Conservation (phyloP, 371 early-diverging fungal species). For the Encephalitozoon cuniculi region DNA sequence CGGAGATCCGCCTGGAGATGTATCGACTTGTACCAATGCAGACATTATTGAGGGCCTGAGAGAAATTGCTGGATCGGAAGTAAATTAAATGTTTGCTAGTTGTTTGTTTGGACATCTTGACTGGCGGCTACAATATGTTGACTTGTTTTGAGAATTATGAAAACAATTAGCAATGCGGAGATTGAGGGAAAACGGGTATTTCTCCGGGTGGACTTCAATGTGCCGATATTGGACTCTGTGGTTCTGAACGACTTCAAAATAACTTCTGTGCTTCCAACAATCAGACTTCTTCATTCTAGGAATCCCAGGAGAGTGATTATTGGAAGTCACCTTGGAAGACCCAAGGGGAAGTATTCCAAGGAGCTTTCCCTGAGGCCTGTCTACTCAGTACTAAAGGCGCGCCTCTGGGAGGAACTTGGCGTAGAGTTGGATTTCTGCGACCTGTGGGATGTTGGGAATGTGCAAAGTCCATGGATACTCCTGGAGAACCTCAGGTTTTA, state of each 20-base stretch:
- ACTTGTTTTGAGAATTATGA: constrained; percentile 15
- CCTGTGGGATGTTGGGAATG: background rate
- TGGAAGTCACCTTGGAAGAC: constrained; percentile 94
- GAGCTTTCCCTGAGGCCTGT: background rate
- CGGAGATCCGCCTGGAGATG: constrained; percentile 64
- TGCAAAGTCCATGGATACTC: constrained; percentile 63
- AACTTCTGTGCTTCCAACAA: constrained; percentile 81
- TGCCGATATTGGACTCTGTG: constrained; percentile 90
- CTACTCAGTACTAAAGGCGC: constrained; percentile 63
- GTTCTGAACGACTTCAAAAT: constrained; percentile 65
- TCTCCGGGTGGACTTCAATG: constrained; percentile 87
- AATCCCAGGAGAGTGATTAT: constrained; percentile 65
- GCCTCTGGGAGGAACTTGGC: background rate
- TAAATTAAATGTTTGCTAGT: background rate
- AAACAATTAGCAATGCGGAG: constrained; percentile 21
- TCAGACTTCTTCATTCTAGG: constrained; percentile 66
- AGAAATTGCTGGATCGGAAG: background rate
- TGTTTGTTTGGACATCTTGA: background rate
- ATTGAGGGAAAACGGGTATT: constrained; percentile 50
- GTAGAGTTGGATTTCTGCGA: constrained; percentile 1
- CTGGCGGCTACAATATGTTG: background rate
- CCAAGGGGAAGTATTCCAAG: constrained; percentile 66
- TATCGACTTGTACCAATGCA: constrained; percentile 44
- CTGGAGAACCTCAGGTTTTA: constrained; percentile 95
- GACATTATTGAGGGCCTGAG: constrained; percentile 27